Percentiles rank a stretch among this genome's conserved stretches.
Evolutionary conservation across 192 early-diverging fungal genomes (phyloP).

Genomic region (Mortierella hygrophila): DNA sequence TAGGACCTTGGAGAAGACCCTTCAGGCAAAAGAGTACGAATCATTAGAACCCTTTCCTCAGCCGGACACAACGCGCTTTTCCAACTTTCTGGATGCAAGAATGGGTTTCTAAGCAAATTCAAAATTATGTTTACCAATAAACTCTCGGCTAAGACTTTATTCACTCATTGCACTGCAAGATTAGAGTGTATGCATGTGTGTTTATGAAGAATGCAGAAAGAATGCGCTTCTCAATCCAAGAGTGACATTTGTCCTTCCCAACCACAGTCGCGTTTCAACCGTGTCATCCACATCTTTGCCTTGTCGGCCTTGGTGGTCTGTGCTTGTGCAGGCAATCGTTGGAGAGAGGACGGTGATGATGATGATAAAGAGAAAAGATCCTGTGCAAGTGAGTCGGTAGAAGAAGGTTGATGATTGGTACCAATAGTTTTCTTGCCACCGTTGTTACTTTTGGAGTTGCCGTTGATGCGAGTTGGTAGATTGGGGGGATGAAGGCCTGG

Average conservation of each 20-base stretch:
- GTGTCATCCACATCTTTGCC: constrained; percentile 14
- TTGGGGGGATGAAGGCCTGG: background rate
- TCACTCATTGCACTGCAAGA: background rate
- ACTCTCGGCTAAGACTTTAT: too few species aligned
- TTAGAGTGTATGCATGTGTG: background rate
- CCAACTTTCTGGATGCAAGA: constrained; percentile 46
- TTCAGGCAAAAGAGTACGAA: constrained; percentile 28
- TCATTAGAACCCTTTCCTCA: constrained; percentile 49
- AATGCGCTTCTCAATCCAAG: background rate
- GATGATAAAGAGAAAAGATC: background rate
- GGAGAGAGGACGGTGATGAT: background rate
- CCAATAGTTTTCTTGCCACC: background rate
- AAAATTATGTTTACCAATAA: background rate
- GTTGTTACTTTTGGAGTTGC: background rate
- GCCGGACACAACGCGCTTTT: constrained; percentile 45
- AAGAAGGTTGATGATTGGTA: background rate
- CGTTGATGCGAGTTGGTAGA: background rate
- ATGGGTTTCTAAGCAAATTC: constrained; percentile 23
- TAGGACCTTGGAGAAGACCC: constrained; percentile 38
- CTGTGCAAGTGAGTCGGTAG: background rate
- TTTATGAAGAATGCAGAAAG: background rate
- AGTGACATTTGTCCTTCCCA: constrained; percentile 1
- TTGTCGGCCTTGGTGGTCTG: constrained; percentile 10
- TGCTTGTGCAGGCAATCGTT: background rate
- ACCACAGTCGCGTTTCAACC: constrained; percentile 16